A percentile compares a stretch with the other conserved stretches of the same genome.
Conservation (phyloP, 2,329 filamentous ascomycete genomes). For the Fusarium nurragi region DNA sequence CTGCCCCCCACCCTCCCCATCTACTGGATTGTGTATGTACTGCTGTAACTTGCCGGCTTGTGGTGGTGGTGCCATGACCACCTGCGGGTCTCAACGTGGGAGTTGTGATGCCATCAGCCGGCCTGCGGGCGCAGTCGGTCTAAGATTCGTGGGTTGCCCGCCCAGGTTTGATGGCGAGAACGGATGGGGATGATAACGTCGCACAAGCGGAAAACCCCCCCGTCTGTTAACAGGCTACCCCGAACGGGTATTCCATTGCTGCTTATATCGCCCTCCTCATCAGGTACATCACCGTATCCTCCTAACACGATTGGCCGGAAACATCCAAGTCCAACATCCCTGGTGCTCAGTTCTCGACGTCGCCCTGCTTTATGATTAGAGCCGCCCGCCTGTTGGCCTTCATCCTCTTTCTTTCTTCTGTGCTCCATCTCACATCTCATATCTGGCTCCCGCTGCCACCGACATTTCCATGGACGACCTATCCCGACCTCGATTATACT, state of each 20-base stretch:
- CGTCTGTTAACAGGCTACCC: constrained; percentile 28
- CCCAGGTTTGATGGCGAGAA: constrained; percentile 35
- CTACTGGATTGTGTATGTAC: too few relatives aligned
- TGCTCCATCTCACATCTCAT: constrained; percentile 35
- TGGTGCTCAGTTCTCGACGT: constrained; percentile 44
- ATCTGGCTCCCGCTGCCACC: constrained; percentile 32
- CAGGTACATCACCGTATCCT: constrained; percentile 26
- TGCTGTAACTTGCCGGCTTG: too few relatives aligned
- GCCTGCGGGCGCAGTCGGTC: constrained; percentile 44
- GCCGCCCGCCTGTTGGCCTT: constrained; percentile 35
- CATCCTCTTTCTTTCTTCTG: constrained; percentile 14
- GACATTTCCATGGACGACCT: constrained; percentile 43
- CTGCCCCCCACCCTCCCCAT: constrained; percentile 39
- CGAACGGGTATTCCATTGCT: neutral
- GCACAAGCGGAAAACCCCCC: constrained; percentile 33
- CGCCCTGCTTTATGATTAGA: constrained; percentile 47
- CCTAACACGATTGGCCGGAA: constrained; percentile 38
- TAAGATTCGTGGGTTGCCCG: constrained; percentile 43
- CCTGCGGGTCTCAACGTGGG: constrained; percentile 44
- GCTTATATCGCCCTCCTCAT: constrained; percentile 4
- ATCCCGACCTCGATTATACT: constrained; percentile 34
- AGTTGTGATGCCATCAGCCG: constrained; percentile 45
- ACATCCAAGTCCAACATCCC: constrained; percentile 42
- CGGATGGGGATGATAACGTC: constrained; percentile 43
- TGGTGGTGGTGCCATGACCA: constrained; percentile 42